These are phyloP conservation scores for Xylariaceae sp. DNA, from an alignment of 2,329 filamentous ascomycete genomes.

Conservation along the genomic window DNA sequence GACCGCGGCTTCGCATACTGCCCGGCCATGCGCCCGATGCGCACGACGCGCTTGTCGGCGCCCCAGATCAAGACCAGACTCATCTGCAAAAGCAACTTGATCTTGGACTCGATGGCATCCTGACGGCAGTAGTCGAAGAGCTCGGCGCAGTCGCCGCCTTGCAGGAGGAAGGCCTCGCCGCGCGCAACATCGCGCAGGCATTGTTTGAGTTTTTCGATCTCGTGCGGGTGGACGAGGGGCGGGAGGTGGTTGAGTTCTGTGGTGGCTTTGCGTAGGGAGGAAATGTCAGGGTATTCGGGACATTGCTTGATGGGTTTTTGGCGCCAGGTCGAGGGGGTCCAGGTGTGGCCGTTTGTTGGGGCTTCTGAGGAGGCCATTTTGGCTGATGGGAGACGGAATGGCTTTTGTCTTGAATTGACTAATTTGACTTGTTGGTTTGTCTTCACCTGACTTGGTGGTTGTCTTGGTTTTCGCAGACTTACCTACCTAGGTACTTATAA, in stretches of 20 bases:
- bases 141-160: conserved; percentile 96
- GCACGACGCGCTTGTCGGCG: conserved; percentile 71
- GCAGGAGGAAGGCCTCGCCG: conserved; percentile 87
- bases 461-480: too few relatives aligned
- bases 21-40: conserved; percentile 92
- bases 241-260: conserved; percentile 64
- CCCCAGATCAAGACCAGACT: conserved; percentile 93
- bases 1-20: conserved; percentile 96
- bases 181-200: conserved; percentile 79
- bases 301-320: conserved; percentile 74
- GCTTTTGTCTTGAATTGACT: too few relatives aligned
- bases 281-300: conserved; percentile 61
- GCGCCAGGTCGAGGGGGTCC: conserved; percentile 66
- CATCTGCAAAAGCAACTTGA: conserved; percentile 96
- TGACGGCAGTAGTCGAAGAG: conserved; percentile 95
- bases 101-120: conserved; percentile 86
- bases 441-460: too few relatives aligned
- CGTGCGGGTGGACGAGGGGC: conserved; percentile 71
- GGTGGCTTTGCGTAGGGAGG: conserved; percentile 54
- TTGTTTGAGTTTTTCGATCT: conserved; percentile 74
- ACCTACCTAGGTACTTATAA: too few relatives aligned
- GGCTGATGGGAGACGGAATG: too few relatives aligned
- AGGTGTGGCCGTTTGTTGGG: conserved; percentile 30
- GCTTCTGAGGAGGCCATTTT: conserved; percentile 17
- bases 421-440: too few relatives aligned